A percentile compares a stretch with the other conserved stretches of the same genome.
phyloP scores from a whole-genome alignment of 2,329 filamentous ascomycete species.

The Colletotrichum tropicicola region DNA sequence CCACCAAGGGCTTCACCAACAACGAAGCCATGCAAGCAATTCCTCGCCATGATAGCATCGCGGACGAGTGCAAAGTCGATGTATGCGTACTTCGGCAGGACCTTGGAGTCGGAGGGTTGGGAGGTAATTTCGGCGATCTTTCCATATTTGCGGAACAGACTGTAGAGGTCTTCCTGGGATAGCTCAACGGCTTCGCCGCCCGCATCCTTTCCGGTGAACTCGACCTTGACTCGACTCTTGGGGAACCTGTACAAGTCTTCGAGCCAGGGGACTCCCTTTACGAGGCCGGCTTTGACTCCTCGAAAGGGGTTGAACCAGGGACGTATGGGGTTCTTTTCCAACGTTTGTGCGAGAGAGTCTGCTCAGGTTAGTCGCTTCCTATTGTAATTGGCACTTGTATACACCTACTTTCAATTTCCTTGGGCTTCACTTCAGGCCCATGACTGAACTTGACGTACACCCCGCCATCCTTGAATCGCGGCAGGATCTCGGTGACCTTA shows the following conservation, averaged over 20 bases:
- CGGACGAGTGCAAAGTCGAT: slow-evolving; percentile 79
- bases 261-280: slow-evolving; percentile 89
- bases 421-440: slow-evolving; percentile 45
- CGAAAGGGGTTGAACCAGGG: slow-evolving; percentile 92
- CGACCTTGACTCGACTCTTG: slow-evolving; percentile 78
- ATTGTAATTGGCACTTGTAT: too few relatives aligned
- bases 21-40: slow-evolving; percentile 88
- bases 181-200: slow-evolving; percentile 80
- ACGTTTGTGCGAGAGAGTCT: slow-evolving; percentile 64
- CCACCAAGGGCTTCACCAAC: slow-evolving; percentile 76
- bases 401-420: slow-evolving; percentile 52
- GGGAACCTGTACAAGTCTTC: slow-evolving; percentile 91
- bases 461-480: slow-evolving; percentile 89
- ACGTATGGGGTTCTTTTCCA: slow-evolving; percentile 76
- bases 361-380: slow-evolving; percentile 12
- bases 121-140: slow-evolving; percentile 87
- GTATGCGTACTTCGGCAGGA: slow-evolving; percentile 80
- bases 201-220: slow-evolving; percentile 80
- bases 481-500: slow-evolving; percentile 82
- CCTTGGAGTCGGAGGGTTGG: slow-evolving; percentile 87
- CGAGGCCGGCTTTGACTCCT: slow-evolving; percentile 74
- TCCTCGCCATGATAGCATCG: slow-evolving; percentile 87
- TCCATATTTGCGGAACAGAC: slow-evolving; percentile 87
- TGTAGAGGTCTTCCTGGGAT: slow-evolving; percentile 87
- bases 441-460: slow-evolving; percentile 88